phyloP scores from a whole-genome alignment of 2,329 filamentous ascomycete species.

The Berkeleyomyces basicola region DNA sequence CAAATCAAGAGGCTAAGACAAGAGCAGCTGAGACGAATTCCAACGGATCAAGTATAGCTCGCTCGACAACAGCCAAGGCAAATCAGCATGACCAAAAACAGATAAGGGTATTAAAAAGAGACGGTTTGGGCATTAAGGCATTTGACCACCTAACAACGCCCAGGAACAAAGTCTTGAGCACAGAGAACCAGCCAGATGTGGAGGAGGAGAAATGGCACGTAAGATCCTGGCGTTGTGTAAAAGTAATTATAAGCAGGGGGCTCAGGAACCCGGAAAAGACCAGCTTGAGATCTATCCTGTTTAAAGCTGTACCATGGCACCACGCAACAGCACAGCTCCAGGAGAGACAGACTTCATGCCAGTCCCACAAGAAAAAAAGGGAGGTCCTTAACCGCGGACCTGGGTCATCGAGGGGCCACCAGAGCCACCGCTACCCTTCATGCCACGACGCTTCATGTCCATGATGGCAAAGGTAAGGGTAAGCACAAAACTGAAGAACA shows the following conservation, averaged over 20 bases:
- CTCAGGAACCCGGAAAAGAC: neutral
- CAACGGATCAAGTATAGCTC: neutral
- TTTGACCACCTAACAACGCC: neutral
- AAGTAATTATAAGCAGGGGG: neutral
- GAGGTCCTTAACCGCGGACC: constrained; percentile 28
- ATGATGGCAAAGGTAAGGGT: constrained; percentile 38
- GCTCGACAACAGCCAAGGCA: neutral
- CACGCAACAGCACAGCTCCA: neutral
- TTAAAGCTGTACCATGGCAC: neutral
- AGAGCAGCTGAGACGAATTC: neutral
- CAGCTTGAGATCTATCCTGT: neutral
- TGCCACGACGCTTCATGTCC: constrained; percentile 32
- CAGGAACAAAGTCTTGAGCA: neutral
- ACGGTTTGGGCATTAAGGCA: too few relatives aligned
- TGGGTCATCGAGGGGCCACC: constrained; percentile 39
- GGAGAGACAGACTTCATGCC: neutral
- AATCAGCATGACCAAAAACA: neutral
- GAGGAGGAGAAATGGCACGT: too few relatives aligned
- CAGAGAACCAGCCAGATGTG: too few relatives aligned
- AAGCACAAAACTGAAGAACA: constrained; percentile 45
- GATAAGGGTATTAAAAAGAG: neutral
- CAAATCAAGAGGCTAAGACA: neutral
- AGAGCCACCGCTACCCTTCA: constrained; percentile 27
- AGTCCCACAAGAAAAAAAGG: neutral
- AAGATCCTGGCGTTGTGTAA: neutral